Base-by-base conservation (phyloP, 2,329 filamentous ascomycete genomes). In the Monascus ruber region DNA sequence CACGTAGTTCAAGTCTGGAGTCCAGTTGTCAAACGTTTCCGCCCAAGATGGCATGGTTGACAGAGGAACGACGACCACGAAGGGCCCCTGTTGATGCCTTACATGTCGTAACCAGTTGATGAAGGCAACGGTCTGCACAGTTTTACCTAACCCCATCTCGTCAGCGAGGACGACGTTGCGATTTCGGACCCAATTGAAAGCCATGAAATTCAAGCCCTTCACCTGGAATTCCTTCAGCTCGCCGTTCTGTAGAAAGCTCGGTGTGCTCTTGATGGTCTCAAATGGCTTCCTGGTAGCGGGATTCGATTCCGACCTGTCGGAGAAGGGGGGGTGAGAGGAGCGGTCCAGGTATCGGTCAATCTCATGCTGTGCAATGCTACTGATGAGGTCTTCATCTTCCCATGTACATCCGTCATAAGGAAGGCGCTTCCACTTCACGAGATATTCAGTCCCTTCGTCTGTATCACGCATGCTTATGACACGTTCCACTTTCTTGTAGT, bases 21-120 rank as follows among this genome's bases (percentile, higher is more conserved):
- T 81, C 91, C 91, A 98, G 47, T 83, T 73, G 61, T 95, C 91
- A 63, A 98, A 95, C 0, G 91, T 98, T 55, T 98, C 91, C 34
- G 86, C 91, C 91, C 91, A 98, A 2, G 91, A 87, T 5, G 91
- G 89, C 67, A 98, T 94, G 35, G 94, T 94, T 44, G 89, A 96
- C 24, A 98, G 73, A 26, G 91, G 91, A 5, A 94, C 91, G n/a
- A 96, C 86, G 43, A 96, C 89, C 33, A 98, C 77, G 56, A 95
- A 96, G 0, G 91, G 91, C 0, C 91, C 91, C 62, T 96, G 85
- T 59, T 98, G 91, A 36, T 74, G 74, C 49, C 89, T 79, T 42
- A 87, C 80, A 63, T 96, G 89, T 39, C 86, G 84, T 43, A 98
- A 73, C 89, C 91, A 98, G 59, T 89, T 95, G 62, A 98, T 82